Evolutionary conservation across 805 yeast genomes (phyloP).

Genomic region (Cyberlindnera amylophila): DNA sequence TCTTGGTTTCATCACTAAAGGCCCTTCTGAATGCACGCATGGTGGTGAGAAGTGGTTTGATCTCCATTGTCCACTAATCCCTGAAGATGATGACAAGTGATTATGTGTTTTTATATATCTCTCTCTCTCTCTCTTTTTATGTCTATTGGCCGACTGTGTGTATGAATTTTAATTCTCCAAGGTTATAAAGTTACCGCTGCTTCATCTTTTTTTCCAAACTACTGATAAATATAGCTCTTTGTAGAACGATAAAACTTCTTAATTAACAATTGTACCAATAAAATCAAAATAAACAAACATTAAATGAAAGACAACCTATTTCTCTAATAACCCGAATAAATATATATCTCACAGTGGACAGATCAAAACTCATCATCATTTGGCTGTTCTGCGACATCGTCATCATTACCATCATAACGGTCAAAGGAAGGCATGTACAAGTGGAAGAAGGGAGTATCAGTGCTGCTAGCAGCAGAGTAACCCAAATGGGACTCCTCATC

Average conservation of each 20-base stretch:
- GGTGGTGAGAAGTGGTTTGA: slow-evolving; percentile 65
- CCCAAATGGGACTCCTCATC: slow-evolving; percentile 29
- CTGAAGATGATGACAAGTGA: slow-evolving; percentile 41
- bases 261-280: not conserved
- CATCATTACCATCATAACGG: slow-evolving; percentile 12
- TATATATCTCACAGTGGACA: not conserved
- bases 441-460: slow-evolving; percentile 75
- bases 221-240: too few species aligned
- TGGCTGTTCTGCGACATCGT: not conserved
- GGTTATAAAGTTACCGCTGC: too few species aligned
- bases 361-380: slow-evolving; percentile 1
- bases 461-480: slow-evolving; percentile 53
- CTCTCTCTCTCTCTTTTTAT: too few species aligned
- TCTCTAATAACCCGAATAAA: not conserved
- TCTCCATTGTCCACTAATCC: slow-evolving; percentile 38
- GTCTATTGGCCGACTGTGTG: too few species aligned
- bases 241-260: too few species aligned
- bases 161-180: too few species aligned
- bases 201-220: too few species aligned
- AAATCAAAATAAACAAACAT: not conserved
- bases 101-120: too few species aligned
- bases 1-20: slow-evolving; percentile 73
- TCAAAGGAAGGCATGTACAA: slow-evolving; percentile 59
- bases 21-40: slow-evolving; percentile 54
- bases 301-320: not conserved